phyloP scores from a whole-genome alignment of 2,329 filamentous ascomycete genomes.

The Xylariaceae sp. region DNA sequence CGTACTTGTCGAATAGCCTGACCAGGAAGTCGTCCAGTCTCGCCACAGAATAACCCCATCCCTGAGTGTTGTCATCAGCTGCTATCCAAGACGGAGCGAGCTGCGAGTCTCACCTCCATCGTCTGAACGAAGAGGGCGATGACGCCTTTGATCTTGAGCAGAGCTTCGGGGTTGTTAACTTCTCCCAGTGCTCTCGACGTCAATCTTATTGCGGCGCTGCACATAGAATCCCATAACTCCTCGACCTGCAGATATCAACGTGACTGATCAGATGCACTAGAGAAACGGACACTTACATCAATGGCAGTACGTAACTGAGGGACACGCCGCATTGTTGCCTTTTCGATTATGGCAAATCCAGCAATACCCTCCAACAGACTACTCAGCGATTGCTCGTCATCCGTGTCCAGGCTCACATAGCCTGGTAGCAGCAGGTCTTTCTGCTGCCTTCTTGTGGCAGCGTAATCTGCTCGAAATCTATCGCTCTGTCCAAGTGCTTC shows the following conservation, averaged over 20 bases:
- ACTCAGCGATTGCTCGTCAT: conserved; percentile 80
- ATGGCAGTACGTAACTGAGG: conserved; percentile 73
- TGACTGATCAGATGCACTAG: conserved; percentile 2
- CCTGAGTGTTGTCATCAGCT: conserved; percentile 36
- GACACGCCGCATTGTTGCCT: conserved; percentile 80
- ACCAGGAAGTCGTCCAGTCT: conserved; percentile 78
- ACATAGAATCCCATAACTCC: conserved; percentile 98
- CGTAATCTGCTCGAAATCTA: conserved; percentile 84
- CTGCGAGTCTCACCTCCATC: conserved; percentile 70
- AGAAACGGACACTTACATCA: conserved; percentile 64
- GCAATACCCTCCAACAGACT: conserved; percentile 88
- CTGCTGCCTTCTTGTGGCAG: conserved; percentile 81
- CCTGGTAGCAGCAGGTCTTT: conserved; percentile 82
- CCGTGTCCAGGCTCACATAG: conserved; percentile 67
- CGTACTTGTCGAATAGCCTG: conserved; percentile 89
- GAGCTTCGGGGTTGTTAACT: conserved; percentile 78
- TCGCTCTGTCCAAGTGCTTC: conserved; percentile 89
- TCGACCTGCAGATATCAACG: conserved; percentile 63
- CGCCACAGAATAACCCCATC: conserved; percentile 81
- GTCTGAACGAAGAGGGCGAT: conserved; percentile 95
- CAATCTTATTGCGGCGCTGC: conserved; percentile 73
- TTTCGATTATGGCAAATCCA: conserved; percentile 94
- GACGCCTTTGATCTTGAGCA: conserved; percentile 91
- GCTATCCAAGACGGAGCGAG: not conserved
- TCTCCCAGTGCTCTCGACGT: conserved; percentile 71